Base-by-base conservation (phyloP, 257 asterid genomes). In the Solanum dulcamara region DNA sequence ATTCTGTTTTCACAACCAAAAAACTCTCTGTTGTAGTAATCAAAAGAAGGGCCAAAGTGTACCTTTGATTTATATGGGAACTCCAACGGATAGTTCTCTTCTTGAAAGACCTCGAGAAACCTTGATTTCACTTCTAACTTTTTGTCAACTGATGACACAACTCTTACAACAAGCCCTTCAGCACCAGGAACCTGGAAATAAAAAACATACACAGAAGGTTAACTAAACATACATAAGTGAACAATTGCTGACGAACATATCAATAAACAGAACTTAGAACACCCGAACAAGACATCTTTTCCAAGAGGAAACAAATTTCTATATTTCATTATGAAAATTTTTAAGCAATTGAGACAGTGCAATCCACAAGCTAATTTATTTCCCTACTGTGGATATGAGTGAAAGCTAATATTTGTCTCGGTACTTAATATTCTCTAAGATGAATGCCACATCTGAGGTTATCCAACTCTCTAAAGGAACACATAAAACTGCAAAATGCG, bases 61-160 rank as follows among this genome's bases (percentile, higher is more conserved):
- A 94, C 99, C 99, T 95, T 96, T 70, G 99, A 96, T 90, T 95
- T 96, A 85, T 96, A 96, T 22, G 97, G 94, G 81, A 91, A 95
- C 86, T 94, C 99, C 10, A 88, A 44, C 2, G 99, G 97, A 91
- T 92, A 95, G 86, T 95, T 95, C 88, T 95, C 96, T 89, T 93
- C 99, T 87, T 90, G 95, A 85, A 96, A 94, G 72, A 93, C 93
- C 81, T 96, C 98, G 83, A 92, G 98, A 91, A 96, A 96, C 60
- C 97, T 97, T 48, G 98, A 92, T 67, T 96, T 96, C 7, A 96
- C 99, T 84, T 96, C 99, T 93, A 95, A 90, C 89, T 95, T 96
- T 89, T 94, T 96, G 94, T 96, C 98, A 88, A 96, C 98, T 67
- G 99, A 96, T 75, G 98, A 96, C 38, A 96, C 99, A 84, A 96